Conservation (phyloP, 2,329 filamentous ascomycete genomes). For the Fusarium sp. region DNA sequence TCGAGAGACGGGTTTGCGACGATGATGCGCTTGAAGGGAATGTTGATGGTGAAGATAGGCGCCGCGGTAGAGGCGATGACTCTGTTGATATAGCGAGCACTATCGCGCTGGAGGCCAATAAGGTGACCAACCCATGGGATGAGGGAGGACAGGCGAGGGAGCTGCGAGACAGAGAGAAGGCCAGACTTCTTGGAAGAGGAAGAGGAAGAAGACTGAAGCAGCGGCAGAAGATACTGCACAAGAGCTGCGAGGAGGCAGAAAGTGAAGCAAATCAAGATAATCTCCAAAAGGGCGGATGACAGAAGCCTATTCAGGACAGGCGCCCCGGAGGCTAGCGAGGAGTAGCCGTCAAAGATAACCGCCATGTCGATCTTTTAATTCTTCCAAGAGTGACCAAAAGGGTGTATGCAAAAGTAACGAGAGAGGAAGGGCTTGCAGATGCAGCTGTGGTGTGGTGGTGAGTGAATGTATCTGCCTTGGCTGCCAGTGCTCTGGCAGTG, state of each 20-base stretch:
- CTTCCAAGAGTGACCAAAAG: background rate
- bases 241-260: constrained; percentile 29
- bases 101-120: constrained; percentile 44
- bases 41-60: constrained; percentile 50
- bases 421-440: constrained; percentile 2
- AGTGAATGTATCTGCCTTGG: background rate
- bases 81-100: constrained; percentile 47
- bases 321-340: background rate
- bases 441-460: background rate
- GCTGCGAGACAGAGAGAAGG: constrained; percentile 34
- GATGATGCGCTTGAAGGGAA: constrained; percentile 49
- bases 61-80: constrained; percentile 44
- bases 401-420: background rate
- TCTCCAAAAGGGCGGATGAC: constrained; percentile 20
- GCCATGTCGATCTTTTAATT: constrained; percentile 5
- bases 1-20: constrained; percentile 50
- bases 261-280: constrained; percentile 23
- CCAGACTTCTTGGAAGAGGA: constrained; percentile 25
- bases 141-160: constrained; percentile 40
- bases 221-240: constrained; percentile 2
- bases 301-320: constrained; percentile 15
- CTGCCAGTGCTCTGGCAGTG: background rate
- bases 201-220: constrained; percentile 8
- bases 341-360: constrained; percentile 1
- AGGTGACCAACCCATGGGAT: constrained; percentile 49